Evolutionary conservation across 2,329 filamentous ascomycete species (phyloP), one percentile per base, ranked within the genome.

Genomic region (Aspergillus transmontanensis): DNA sequence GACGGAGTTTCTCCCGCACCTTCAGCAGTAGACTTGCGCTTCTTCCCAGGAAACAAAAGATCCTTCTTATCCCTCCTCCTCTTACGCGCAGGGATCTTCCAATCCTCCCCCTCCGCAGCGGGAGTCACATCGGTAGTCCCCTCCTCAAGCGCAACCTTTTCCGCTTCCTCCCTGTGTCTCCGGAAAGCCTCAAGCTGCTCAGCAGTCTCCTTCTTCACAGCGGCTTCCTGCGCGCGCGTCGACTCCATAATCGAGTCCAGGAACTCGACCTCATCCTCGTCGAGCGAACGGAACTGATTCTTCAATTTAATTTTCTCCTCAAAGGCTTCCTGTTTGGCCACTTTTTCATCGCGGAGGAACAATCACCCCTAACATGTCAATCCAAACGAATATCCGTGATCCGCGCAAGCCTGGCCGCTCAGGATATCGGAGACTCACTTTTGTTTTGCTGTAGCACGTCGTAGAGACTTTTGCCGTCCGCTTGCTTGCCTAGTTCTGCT

Each of bases 121-220:
- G 70, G 73, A 1, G 68, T 70, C 4, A 73, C 69, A 48, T 78
- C 72, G 14, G 67, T 75, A 6, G 74, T 71, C n/a, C 71, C 73
- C 26, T 77, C 74, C 53, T 80, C 80, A 11, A 78, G 61, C 11
- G 80, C 69, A 66, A 78, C 81, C 67, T 83, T 83, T 72, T 89
- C 86, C 0, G 83, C 85, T 65, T 87, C 83, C 66, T 88, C 85
- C 64, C 85, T 86, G 69, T 86, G 84, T 64, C 81, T 82, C 34
- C 86, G 82, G 67, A 89, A 90, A 1, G 80, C 70, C 46, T 87
- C 85, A 12, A 90, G 75, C 69, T 86, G 84, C 66, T 87, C 85
- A 6, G 79, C 77, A 0, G 86, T 89, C 67, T 89, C 85, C 68
- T 82, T 85, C 69, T 81, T 84, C 51, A 89, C 80, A 4, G 81